Base-by-base conservation (phyloP, 305 asterid species). In the Fraxinus xanthoxyloides region DNA sequence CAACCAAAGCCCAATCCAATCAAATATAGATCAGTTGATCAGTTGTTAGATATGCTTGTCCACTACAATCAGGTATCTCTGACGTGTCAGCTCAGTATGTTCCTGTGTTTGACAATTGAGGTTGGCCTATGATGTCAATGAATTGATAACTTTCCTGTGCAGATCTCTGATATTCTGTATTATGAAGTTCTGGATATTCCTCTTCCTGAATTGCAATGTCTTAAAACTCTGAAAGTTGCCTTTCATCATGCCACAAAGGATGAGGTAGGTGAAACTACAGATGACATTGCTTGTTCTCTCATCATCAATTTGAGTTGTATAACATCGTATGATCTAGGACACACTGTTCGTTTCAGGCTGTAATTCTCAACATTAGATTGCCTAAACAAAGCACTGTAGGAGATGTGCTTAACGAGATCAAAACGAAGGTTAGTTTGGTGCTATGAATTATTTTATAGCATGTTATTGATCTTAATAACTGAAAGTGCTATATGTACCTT, bases 131-230 rank as follows among this genome's bases (percentile, higher is more conserved):
- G 77, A 67, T 63, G 31, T 80, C 78, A 74, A 63, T 69, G 76
- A 26, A 72, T n/a, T 32, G 48, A 72, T 72, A 17, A 72, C 36
- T 85, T 43, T 74, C 78, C 79, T 81, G 82, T 77, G 78, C 81
- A 90, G 97, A 85, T 91, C 72, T 90, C 93, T 46, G 93, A 92
- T 89, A 87, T 91, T 84, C 81, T 93, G 82, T 93, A 93, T 80
- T 92, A 90, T 82, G 95, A 92, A 88, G 92, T 93, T 85, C 86
- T 93, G 87, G 97, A 93, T 85, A 90, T 93, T 70, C 97, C 97
- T 81, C 91, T 92, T 87, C 97, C 97, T 76, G 97, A 92, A 77
- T 83, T 92, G 91, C 97, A 92, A 84, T 85, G 95, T 78, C 90
- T 93, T 77, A 92, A 92, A 88, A 90, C 94, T 17, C 90, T 93